Conservation (phyloP, 1,284 basidiomycete genomes). For the Cutaneotrichosporon dermatis region DNA sequence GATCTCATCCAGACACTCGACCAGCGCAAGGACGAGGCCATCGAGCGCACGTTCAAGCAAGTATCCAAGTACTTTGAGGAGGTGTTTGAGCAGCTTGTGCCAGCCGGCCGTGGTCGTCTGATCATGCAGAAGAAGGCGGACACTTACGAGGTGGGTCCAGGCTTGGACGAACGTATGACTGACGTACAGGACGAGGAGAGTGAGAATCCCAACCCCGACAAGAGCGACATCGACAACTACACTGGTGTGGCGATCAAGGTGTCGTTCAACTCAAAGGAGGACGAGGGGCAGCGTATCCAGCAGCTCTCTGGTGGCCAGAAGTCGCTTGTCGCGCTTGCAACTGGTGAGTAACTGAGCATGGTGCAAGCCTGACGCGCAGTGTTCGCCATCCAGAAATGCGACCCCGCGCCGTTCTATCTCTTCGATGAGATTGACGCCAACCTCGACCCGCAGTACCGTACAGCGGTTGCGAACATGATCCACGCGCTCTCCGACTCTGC, state of each 20-base stretch:
- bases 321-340: conserved; percentile 90
- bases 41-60: conserved; percentile 96
- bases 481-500: conserved; percentile 77
- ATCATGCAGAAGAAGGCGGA: conserved; percentile 88
- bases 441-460: conserved; percentile 94
- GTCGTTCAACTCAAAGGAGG: conserved; percentile 96
- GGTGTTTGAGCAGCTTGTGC: conserved; percentile 96
- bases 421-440: conserved; percentile 99
- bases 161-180: background rate
- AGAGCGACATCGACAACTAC: conserved; percentile 83
- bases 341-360: conserved; percentile 31
- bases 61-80: conserved; percentile 95
- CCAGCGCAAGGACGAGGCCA: conserved; percentile 96
- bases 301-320: conserved; percentile 98
- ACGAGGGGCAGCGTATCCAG: conserved; percentile 92
- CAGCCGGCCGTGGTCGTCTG: conserved; percentile 80
- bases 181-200: conserved; percentile 45
- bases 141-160: conserved; percentile 33
- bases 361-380: conserved; percentile 53
- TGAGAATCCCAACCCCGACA: conserved; percentile 47
- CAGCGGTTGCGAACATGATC: conserved; percentile 98
- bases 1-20: conserved; percentile 94
- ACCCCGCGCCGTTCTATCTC: conserved; percentile 98
- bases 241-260: conserved; percentile 97
- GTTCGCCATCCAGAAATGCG: conserved; percentile 98